Conservation (phyloP, 768 basidiomycete genomes). For the Clitopilus hobsonii region DNA sequence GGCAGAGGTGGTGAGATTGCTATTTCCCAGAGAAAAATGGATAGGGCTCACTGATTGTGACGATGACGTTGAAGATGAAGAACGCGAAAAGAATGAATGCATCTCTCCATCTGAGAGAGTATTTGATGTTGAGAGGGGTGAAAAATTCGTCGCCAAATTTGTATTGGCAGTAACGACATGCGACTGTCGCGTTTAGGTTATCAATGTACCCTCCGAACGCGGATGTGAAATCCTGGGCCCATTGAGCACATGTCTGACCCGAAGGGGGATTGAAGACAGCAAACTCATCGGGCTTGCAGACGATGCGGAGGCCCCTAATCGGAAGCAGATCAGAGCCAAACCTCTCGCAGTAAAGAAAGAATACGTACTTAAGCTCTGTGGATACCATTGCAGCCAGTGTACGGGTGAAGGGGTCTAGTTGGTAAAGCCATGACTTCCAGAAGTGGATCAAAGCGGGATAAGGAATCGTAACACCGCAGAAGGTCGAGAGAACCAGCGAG, state of each 20-base stretch:
- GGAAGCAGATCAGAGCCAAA: slow-evolving; percentile 8
- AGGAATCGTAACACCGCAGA: slow-evolving; percentile 81
- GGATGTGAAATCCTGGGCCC: slow-evolving; percentile 64
- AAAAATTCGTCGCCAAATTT: slow-evolving; percentile 66
- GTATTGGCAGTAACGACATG: slow-evolving; percentile 76
- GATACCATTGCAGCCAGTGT: slow-evolving; percentile 68
- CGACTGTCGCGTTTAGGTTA: slow-evolving; percentile 51
- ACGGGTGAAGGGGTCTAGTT: slow-evolving; percentile 67
- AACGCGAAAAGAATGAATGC: slow-evolving; percentile 61
- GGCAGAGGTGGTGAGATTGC: slow-evolving; percentile 11
- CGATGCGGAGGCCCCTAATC: slow-evolving; percentile 54
- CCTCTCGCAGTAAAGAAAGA: not conserved
- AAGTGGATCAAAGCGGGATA: slow-evolving; percentile 57
- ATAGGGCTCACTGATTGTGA: slow-evolving; percentile 39
- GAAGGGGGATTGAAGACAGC: slow-evolving; percentile 65
- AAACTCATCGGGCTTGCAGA: slow-evolving; percentile 67
- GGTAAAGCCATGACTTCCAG: slow-evolving; percentile 79
- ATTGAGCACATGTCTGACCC: slow-evolving; percentile 67
- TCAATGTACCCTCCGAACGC: slow-evolving; percentile 70
- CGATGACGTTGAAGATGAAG: slow-evolving; percentile 67
- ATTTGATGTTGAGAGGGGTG: slow-evolving; percentile 61
- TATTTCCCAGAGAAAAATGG: not conserved
- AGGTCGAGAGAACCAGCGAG: slow-evolving; percentile 56
- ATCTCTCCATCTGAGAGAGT: slow-evolving; percentile 62
- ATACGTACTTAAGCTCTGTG: slow-evolving; percentile 65